Evolutionary conservation across 2,329 filamentous ascomycete species (phyloP), one percentile per base, ranked within the genome.

Genomic region (Corinectria fuckeliana): DNA sequence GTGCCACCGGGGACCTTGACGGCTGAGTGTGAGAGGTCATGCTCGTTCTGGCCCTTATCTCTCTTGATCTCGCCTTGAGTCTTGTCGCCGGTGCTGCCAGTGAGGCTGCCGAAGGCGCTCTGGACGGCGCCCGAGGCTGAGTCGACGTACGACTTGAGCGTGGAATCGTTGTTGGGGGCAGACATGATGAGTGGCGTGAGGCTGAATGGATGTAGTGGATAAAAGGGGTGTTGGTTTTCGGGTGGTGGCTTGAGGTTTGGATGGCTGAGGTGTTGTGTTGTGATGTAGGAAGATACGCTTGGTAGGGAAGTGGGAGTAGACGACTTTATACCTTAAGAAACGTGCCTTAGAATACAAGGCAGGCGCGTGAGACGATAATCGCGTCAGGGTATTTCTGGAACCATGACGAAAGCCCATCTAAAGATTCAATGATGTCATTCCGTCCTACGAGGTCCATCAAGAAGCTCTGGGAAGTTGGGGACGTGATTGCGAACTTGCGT

Each of bases 111-210:
- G 49, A 95, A 69, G 49, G 83, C 87, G 62, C 84, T 89, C 78
- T 96, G 92, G 51, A 88, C 85, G 54, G 88, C 81, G 67, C 91
- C 91, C 34, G 87, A 83, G 70, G 90, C 91, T 13, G 85, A 85
- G 83, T 93, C 89, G 69, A 91, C 73, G 78, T 88, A 89, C 57
- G 91, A 90, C 82, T 94, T 86, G 72, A 93, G 83, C 64, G 93
- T 95, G 63, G 92, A 96, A 54, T 70, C 68, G 64, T 73, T 72
- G 64, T 71, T 64, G 72, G n/a, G n/a, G n/a, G 76, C 73, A 59
- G 56, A 59, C 65, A 68, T 74, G 42, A 41, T 64, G 62, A 39
- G 34, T 60, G 49, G 28, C 57, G 63, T 39, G 32, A 28, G n/a
- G 39, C 50, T 51, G 44, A 16, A 36, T 45, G 51, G 7, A 34